Conservation (phyloP, 108 stramenopile species). For the Discostella pseudostelligera region DNA sequence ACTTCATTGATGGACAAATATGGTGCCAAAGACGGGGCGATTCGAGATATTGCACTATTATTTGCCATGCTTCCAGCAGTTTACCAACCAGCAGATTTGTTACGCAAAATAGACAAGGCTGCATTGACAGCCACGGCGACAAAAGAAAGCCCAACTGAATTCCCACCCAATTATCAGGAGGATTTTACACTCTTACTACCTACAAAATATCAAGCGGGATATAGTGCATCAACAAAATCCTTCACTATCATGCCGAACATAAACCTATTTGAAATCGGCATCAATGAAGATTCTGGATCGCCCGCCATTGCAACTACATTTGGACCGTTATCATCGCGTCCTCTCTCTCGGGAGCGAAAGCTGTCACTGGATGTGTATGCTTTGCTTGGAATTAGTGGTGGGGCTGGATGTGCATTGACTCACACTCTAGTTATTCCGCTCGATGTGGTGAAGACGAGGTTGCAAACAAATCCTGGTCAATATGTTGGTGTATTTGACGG, state of each 20-base stretch:
- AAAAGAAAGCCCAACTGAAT: constrained; percentile 20
- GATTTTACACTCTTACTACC: constrained; percentile 52
- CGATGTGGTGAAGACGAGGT: constrained; percentile 77
- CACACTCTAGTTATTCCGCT: constrained; percentile 89
- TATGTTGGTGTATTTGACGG: constrained; percentile 51
- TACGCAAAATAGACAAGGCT: constrained; percentile 20
- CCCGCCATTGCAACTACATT: constrained; percentile 59
- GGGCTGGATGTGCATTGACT: constrained; percentile 86
- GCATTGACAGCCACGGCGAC: constrained; percentile 9
- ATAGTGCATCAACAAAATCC: constrained; percentile 14
- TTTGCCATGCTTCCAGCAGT: constrained; percentile 71
- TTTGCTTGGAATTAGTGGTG: constrained; percentile 83
- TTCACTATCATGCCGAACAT: constrained; percentile 51
- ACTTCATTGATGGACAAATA: constrained; percentile 38
- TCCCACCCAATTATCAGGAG: constrained; percentile 20
- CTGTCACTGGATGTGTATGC: constrained; percentile 53
- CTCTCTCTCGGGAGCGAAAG: constrained; percentile 51
- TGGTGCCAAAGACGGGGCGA: constrained; percentile 26
- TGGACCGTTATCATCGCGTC: constrained; percentile 58
- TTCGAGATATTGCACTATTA: constrained; percentile 59
- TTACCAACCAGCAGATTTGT: constrained; percentile 56
- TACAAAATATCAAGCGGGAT: constrained; percentile 24
- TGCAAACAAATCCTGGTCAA: constrained; percentile 71
- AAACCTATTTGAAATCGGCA: constrained; percentile 48
- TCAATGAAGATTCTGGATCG: constrained; percentile 54